Evolutionary conservation across 2,329 filamentous ascomycete species (phyloP).

Genomic region (Penicillium sp.): DNA sequence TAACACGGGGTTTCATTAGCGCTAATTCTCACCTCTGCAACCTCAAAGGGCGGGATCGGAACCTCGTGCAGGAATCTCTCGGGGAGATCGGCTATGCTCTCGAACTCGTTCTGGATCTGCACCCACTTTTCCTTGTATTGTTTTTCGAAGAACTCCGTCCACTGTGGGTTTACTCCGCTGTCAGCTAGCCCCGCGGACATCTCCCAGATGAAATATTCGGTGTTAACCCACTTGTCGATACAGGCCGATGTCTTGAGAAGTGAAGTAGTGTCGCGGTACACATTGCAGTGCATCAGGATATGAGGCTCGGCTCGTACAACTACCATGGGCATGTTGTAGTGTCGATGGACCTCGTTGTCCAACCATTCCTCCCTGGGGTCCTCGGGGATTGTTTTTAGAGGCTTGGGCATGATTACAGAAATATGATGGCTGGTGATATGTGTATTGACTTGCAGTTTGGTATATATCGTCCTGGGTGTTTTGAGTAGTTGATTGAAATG

Average conservation of each 20-base stretch:
- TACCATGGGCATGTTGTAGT: constrained; percentile 4
- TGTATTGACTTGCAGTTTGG: neutral
- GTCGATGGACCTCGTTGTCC: constrained; percentile 1
- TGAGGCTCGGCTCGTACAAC: neutral
- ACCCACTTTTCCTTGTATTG: neutral
- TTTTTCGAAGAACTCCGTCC: neutral
- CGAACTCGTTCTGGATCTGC: neutral
- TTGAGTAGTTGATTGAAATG: neutral
- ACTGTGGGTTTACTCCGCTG: neutral
- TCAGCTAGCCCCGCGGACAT: constrained; percentile 3
- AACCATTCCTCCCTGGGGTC: neutral
- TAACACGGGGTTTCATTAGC: neutral
- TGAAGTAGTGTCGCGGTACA: neutral
- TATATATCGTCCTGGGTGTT: neutral
- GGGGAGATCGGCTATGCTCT: constrained; percentile 2
- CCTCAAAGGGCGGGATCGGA: neutral
- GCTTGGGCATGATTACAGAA: neutral
- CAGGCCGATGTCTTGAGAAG: neutral
- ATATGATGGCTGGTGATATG: neutral
- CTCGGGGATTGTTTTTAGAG: neutral
- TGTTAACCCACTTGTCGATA: constrained; percentile 3
- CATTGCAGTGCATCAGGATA: neutral
- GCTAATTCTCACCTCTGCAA: constrained; percentile 1
- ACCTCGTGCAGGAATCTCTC: constrained; percentile 1
- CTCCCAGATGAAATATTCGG: constrained; percentile 10